phyloP scores from a whole-genome alignment of 306 rosid genomes.

The Inga leiocalycina region DNA sequence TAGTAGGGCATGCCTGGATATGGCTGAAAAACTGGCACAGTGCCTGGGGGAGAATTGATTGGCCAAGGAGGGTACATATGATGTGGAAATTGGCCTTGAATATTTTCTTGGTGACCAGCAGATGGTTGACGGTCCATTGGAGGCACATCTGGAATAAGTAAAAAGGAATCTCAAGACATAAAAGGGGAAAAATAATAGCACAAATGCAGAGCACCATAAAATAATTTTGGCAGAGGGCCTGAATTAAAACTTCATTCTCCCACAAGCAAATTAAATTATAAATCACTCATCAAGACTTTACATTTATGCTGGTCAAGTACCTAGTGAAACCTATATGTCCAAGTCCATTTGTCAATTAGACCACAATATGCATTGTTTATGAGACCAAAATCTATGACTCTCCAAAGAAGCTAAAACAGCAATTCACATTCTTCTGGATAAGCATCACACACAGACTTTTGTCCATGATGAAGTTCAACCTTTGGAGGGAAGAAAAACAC shows the following conservation, averaged over 20 bases:
- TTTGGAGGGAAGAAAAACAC: background rate
- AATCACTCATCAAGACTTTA: background rate
- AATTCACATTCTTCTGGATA: background rate
- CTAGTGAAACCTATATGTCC: background rate
- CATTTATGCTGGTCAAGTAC: background rate
- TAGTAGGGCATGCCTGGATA: slow-evolving; percentile 97
- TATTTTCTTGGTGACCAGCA: slow-evolving; percentile 64
- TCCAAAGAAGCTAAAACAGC: background rate
- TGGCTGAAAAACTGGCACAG: slow-evolving; percentile 74
- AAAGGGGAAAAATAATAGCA: background rate
- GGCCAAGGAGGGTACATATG: slow-evolving; percentile 95
- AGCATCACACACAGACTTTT: background rate
- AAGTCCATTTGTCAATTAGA: slow-evolving; percentile 4
- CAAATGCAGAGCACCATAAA: slow-evolving; percentile 6
- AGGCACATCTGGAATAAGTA: slow-evolving; percentile 61
- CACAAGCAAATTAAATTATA: background rate
- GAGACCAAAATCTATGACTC: slow-evolving; percentile 22
- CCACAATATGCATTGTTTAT: slow-evolving; percentile 14
- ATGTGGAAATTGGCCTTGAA: slow-evolving; percentile 89
- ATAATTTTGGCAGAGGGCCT: background rate
- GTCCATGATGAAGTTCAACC: background rate
- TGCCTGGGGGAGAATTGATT: slow-evolving; percentile 81
- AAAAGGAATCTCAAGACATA: slow-evolving; percentile 37
- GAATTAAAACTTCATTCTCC: slow-evolving; percentile 2
- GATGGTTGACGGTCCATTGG: slow-evolving; percentile 62